These are phyloP conservation scores for Colletotrichum nymphaeae DNA, from an alignment of 2,329 filamentous ascomycete species.

Conservation along the genomic window DNA sequence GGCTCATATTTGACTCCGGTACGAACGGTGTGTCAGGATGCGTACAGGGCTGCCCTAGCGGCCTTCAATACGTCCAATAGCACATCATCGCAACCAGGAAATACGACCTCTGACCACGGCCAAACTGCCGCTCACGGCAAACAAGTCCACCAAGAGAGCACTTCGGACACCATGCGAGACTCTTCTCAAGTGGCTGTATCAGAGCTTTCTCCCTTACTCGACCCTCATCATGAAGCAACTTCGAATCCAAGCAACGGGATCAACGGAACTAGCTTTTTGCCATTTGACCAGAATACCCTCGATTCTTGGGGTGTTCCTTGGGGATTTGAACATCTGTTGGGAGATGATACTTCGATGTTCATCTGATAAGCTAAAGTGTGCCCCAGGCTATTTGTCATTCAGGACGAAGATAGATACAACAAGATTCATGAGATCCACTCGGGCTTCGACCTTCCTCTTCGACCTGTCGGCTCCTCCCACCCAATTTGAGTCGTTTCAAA, in stretches of 20 bases:
- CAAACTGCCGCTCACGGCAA: not conserved
- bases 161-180: no score
- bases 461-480: conserved; percentile 23
- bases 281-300: not conserved
- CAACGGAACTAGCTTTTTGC: not conserved
- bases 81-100: no score
- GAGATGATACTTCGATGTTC: not conserved
- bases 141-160: no score
- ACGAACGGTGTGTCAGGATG: not conserved
- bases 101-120: not conserved
- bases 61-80: not conserved
- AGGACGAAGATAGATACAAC: no score
- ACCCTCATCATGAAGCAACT: not conserved
- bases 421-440: conserved; percentile 11
- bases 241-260: not conserved
- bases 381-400: not conserved
- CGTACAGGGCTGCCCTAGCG: not conserved
- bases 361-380: not conserved
- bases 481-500: conserved; percentile 21
- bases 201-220: not conserved
- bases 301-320: not conserved
- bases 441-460: conserved; percentile 29
- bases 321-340: not conserved
- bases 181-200: not conserved
- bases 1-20: not conserved